Conservation (phyloP, 495 filamentous ascomycete species). For the Aspergillus ellipticus region DNA sequence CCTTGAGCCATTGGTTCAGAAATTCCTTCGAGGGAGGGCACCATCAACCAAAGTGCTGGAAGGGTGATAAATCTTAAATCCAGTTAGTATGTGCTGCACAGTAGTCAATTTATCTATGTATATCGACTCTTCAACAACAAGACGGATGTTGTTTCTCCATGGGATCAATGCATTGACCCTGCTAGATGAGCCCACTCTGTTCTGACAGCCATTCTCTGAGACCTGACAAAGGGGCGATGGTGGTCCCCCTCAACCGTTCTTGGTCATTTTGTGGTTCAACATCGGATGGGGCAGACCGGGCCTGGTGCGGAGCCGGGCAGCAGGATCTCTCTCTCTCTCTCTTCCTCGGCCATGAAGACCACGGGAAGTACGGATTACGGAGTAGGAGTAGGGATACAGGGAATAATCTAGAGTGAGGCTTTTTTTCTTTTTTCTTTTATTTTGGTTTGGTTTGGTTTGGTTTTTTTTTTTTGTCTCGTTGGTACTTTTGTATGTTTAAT, state of each 20-base stretch:
- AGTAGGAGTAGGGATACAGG: neutral
- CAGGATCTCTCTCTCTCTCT: neutral
- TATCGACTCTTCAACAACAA: no score
- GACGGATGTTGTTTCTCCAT: neutral
- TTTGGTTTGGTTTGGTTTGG: neutral
- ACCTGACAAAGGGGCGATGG: neutral
- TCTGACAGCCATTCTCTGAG: constrained; percentile 11
- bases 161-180: neutral
- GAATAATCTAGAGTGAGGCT: neutral
- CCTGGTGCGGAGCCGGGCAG: neutral
- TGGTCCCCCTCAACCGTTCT: neutral
- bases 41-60: neutral
- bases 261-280: neutral
- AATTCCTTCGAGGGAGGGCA: neutral
- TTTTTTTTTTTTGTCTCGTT: neutral
- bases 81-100: no score
- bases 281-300: neutral
- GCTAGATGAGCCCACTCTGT: neutral
- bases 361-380: no score
- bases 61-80: neutral
- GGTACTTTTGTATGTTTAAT: neutral
- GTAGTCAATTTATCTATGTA: no score
- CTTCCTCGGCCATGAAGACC: neutral
- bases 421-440: neutral
- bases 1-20: neutral